Percentiles rank a stretch among this genome's conserved stretches.
Conservation (phyloP, 2,329 filamentous ascomycete species). For the Fonsecaea erecta region DNA sequence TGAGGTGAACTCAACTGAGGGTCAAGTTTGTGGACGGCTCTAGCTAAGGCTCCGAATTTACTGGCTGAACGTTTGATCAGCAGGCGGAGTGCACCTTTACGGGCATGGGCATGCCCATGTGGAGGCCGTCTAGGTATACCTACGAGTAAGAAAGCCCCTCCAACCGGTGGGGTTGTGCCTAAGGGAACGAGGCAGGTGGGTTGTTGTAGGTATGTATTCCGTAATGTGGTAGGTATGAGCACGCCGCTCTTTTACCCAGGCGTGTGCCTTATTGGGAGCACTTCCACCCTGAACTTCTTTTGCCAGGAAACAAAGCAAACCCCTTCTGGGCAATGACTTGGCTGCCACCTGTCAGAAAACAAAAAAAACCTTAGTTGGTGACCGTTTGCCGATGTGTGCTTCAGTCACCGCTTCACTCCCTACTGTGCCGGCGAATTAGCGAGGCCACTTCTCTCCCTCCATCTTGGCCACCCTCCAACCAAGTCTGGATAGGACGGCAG, state of each 20-base stretch:
- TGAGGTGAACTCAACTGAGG: conserved; percentile 10
- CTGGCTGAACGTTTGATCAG: conserved; percentile 4
- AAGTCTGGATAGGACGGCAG: neutral
- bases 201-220: no score
- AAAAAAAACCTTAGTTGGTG: no score
- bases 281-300: no score
- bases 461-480: neutral
- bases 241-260: no score
- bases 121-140: neutral
- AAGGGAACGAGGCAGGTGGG: no score
- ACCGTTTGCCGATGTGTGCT: no score
- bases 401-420: neutral
- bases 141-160: neutral
- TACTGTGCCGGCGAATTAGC: neutral
- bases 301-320: no score
- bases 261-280: no score
- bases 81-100: neutral
- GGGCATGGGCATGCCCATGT: neutral
- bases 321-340: no score
- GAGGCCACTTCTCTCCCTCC: neutral
- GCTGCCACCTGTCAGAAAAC: no score
- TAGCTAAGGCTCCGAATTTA: neutral
- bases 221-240: no score
- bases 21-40: neutral
- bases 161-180: neutral